Percentiles rank a stretch among this genome's conserved stretches.
Evolutionary conservation across 1,284 basidiomycete species (phyloP).

Genomic region (Pseudozyma sp.): DNA sequence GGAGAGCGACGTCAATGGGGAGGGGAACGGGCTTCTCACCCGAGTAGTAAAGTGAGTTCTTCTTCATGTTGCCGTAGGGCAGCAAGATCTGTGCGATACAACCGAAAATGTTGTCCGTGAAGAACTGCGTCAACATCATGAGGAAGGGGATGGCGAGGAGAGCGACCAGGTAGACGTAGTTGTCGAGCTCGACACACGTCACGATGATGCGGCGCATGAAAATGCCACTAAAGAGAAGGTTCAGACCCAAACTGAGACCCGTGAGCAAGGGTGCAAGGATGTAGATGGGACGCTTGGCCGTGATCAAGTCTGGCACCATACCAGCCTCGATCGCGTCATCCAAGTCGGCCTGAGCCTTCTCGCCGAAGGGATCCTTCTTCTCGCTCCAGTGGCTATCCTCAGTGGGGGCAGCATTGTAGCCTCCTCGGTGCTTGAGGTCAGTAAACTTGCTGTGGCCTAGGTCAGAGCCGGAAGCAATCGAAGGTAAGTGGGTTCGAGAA

Average conservation of each 20-base stretch:
- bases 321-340: slow-evolving; percentile 18
- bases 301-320: slow-evolving; percentile 15
- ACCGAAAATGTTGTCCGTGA: slow-evolving; percentile 75
- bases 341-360: slow-evolving; percentile 16
- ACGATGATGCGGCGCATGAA: slow-evolving; percentile 76
- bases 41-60: slow-evolving; percentile 70
- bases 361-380: slow-evolving; percentile 15
- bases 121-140: slow-evolving; percentile 77
- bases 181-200: slow-evolving; percentile 78
- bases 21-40: slow-evolving; percentile 14
- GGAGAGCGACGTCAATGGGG: slow-evolving; percentile 70
- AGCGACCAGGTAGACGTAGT: slow-evolving; percentile 74
- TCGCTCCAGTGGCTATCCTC: slow-evolving; percentile 12
- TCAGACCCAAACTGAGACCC: slow-evolving; percentile 75
- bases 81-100: slow-evolving; percentile 56
- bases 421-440: slow-evolving; percentile 10
- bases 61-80: slow-evolving; percentile 77
- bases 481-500: slow-evolving; percentile 16
- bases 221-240: slow-evolving; percentile 73
- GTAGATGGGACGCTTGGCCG: slow-evolving; percentile 73
- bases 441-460: slow-evolving; percentile 19
- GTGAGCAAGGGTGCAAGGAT: slow-evolving; percentile 83
- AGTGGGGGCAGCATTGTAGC: slow-evolving; percentile 9
- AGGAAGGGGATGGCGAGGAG: slow-evolving; percentile 76
- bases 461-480: slow-evolving; percentile 19